Conservation (phyloP, 2,329 filamentous ascomycete genomes). For the Rutstroemia sp. region DNA sequence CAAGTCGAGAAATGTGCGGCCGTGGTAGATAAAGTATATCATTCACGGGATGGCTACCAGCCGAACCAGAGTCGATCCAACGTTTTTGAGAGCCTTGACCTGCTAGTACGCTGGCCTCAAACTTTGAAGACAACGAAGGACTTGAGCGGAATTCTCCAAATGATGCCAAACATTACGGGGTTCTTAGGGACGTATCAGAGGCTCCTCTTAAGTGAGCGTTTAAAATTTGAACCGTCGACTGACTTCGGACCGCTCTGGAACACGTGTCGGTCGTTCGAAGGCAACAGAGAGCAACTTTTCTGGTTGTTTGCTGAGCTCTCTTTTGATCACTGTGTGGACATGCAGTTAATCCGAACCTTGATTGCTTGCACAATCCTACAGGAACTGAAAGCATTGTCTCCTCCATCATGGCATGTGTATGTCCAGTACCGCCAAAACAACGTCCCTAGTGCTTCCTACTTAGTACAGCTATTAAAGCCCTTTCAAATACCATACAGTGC, state of each 20-base stretch:
- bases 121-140: conserved; percentile 20
- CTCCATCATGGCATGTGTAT: conserved; percentile 33
- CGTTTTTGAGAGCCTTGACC: conserved; percentile 20
- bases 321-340: conserved; percentile 33
- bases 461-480: conserved; percentile 30
- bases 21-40: conserved; percentile 5
- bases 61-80: conserved; percentile 8
- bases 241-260: conserved; percentile 39
- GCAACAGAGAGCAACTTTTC: conserved; percentile 34
- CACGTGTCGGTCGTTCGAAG: conserved; percentile 25
- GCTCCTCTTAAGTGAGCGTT: conserved; percentile 33
- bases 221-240: conserved; percentile 31
- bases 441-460: conserved; percentile 26
- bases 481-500: conserved; percentile 26
- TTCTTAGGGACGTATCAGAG: conserved; percentile 27
- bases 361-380: conserved; percentile 37
- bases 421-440: conserved; percentile 31
- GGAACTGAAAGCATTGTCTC: conserved; percentile 32
- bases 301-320: conserved; percentile 40
- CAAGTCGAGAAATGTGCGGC: background rate
- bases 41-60: conserved; percentile 12
- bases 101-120: conserved; percentile 23
- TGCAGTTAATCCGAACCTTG: conserved; percentile 36
- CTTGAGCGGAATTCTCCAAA: conserved; percentile 26
- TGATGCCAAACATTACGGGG: conserved; percentile 33